Percentiles rank a stretch among this genome's conserved stretches.
Evolutionary conservation across 495 filamentous ascomycete species (phyloP).

Genomic region (Pyronema domesticum): DNA sequence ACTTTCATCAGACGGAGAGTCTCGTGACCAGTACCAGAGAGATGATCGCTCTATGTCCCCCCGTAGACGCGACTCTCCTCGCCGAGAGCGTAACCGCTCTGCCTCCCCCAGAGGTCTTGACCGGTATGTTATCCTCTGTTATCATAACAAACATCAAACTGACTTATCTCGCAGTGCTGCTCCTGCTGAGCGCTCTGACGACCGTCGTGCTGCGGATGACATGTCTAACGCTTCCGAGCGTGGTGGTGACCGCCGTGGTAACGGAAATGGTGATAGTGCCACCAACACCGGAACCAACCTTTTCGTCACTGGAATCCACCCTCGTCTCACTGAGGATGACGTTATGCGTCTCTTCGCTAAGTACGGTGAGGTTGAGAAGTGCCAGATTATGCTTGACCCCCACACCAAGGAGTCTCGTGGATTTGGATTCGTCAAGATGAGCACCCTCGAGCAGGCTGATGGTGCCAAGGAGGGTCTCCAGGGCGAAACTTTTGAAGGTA

Average conservation of each 20-base stretch:
- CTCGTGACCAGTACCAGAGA: constrained; percentile 19
- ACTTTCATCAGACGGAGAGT: constrained; percentile 1
- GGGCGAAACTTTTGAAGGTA: constrained; percentile 87
- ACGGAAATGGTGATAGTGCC: constrained; percentile 59
- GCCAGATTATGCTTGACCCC: constrained; percentile 97
- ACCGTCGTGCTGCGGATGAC: constrained; percentile 27
- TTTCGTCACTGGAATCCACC: constrained; percentile 96
- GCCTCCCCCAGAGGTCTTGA: constrained; percentile 71
- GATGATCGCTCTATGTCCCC: constrained; percentile 25
- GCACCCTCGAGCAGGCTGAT: constrained; percentile 78
- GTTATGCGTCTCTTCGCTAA: constrained; percentile 94
- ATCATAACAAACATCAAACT: constrained; percentile 4
- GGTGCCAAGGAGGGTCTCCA: constrained; percentile 92
- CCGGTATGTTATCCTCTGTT: constrained; percentile 42
- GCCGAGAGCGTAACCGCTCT: constrained; percentile 65
- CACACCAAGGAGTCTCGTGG: constrained; percentile 96
- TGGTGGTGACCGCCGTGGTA: constrained; percentile 39
- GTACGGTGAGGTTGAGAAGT: constrained; percentile 95
- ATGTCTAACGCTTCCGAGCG: constrained; percentile 32
- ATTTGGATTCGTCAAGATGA: constrained; percentile 99
- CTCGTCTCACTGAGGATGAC: constrained; percentile 75
- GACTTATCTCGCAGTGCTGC: constrained; percentile 25
- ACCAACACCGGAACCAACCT: constrained; percentile 91
- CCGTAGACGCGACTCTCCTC: constrained; percentile 57
- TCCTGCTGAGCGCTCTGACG: constrained; percentile 25